phyloP scores from a whole-genome alignment of 1,284 basidiomycete species.

The Apiotrichum veenhuisii region DNA sequence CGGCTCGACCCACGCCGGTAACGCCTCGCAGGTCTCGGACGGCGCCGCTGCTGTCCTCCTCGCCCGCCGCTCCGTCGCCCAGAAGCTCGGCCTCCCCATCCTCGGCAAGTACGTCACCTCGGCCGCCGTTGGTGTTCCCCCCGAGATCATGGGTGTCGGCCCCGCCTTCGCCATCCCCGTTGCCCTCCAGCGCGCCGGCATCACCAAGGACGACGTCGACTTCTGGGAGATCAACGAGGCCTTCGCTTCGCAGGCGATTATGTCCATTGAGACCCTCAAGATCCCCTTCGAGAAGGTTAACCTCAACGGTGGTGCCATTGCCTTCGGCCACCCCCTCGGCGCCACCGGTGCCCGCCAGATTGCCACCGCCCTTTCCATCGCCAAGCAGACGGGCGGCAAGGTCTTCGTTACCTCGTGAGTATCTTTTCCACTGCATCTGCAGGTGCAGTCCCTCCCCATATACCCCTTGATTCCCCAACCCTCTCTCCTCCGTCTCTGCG shows the following conservation, averaged over 20 bases:
- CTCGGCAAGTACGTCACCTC: conserved; percentile 85
- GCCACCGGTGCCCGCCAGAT: conserved; percentile 83
- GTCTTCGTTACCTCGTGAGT: conserved; percentile 70
- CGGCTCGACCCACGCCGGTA: conserved; percentile 87
- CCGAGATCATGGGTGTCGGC: conserved; percentile 84
- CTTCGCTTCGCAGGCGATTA: conserved; percentile 82
- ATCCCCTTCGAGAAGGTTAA: conserved; percentile 78
- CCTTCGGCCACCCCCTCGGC: conserved; percentile 65
- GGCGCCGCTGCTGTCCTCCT: conserved; percentile 93
- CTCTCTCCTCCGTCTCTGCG: too few species aligned
- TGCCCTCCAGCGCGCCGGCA: conserved; percentile 67
- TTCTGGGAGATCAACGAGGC: conserved; percentile 91
- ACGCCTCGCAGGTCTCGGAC: conserved; percentile 94
- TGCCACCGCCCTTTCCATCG: conserved; percentile 78
- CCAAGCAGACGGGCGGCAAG: conserved; percentile 71
- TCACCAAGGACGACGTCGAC: conserved; percentile 74
- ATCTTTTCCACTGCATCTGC: neutral
- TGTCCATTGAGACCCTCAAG: conserved; percentile 68
- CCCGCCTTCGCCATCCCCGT: conserved; percentile 89
- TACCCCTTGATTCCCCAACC: too few species aligned
- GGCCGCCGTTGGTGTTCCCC: conserved; percentile 73
- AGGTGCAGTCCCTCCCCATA: too few species aligned
- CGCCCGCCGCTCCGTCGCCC: conserved; percentile 77
- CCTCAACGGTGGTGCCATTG: conserved; percentile 85
- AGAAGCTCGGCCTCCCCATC: conserved; percentile 84